Base-by-base conservation (phyloP, 352 stramenopile species). In the Pythium utonaiense region DNA sequence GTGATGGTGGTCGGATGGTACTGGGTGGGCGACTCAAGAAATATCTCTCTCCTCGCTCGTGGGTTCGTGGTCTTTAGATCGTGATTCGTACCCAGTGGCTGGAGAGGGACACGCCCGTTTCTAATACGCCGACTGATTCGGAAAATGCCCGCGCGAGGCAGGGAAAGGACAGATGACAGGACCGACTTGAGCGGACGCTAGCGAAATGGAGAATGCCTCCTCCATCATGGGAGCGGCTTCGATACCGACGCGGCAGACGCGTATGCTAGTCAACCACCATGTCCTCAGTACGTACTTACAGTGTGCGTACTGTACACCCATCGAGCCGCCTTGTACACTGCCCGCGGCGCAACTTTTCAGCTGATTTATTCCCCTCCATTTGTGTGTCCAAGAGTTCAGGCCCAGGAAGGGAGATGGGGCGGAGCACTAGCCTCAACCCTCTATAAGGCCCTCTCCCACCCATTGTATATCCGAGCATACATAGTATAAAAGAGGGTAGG, bases 321-420 rank as follows among this genome's bases (percentile, higher is more conserved):
- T 5, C 28, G 28, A 33, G 28, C 28, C n/a, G n/a, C n/a, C 9
- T 33, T 33, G 28, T 33, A 33, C 28, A 33, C 28, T 33, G 28
- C 28, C 28, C 5, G 5, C 28, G 5, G 28, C 28, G 9, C 28
- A 19, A 47, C n/a, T 27, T 47, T 47, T 50, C 27, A 10, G 42
- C 42, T 34, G 42, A 50, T 50, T 50, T 50, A 33, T 50, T 50
- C 42, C 14, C 40, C 40, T 24, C 40, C 42, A 50, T 33, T 31
- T 33, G 17, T 4, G 42, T 31, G 42, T 50, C 40, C 42, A 50
- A 50, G 42, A 50, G 42, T 50, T 50, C 42, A 50, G 42, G n/a
- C 28, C 40, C 40, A 1, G 40, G 41, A 30, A 50, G 42, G 42
- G 24, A 50, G 42, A 50, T 50, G 42, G 42, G 42, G 6, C 42